Percentiles rank a stretch among this genome's conserved stretches.
These are phyloP conservation scores for Populus euphratica DNA, from an alignment of 345 rosid genomes.

Conservation along the genomic window DNA sequence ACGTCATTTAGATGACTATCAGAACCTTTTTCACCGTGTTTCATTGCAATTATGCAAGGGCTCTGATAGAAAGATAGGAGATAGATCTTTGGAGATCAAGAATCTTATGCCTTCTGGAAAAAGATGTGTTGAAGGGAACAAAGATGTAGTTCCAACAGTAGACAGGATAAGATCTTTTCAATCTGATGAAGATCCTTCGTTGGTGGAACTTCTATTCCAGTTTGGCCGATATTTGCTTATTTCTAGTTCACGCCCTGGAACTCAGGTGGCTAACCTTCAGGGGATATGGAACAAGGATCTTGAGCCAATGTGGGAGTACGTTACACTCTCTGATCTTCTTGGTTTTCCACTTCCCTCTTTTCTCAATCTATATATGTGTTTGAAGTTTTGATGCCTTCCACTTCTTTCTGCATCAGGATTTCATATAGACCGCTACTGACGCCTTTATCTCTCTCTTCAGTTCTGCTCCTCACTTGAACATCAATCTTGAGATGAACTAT, in stretches of 20 bases:
- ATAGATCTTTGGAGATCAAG: slow-evolving; percentile 7
- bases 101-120: slow-evolving; percentile 14
- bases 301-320: slow-evolving; percentile 87
- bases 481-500: slow-evolving; percentile 96
- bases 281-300: slow-evolving; percentile 91
- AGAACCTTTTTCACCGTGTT: slow-evolving; percentile 43
- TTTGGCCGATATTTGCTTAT: slow-evolving; percentile 85
- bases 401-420: background rate
- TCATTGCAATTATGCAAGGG: slow-evolving; percentile 55
- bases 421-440: slow-evolving; percentile 4
- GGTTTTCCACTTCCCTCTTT: background rate
- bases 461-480: slow-evolving; percentile 87
- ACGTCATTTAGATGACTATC: background rate
- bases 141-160: slow-evolving; percentile 47
- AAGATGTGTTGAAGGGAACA: background rate
- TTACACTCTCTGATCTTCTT: slow-evolving; percentile 17
- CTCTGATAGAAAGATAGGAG: slow-evolving; percentile 18
- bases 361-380: slow-evolving; percentile 10
- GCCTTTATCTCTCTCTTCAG: slow-evolving; percentile 35
- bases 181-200: slow-evolving; percentile 72
- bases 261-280: slow-evolving; percentile 87
- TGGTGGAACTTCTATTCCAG: slow-evolving; percentile 81
- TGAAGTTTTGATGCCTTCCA: background rate
- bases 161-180: slow-evolving; percentile 74
- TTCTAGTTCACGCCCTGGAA: slow-evolving; percentile 86